Evolutionary conservation across 106 monocot species (phyloP), one percentile per base, ranked within the genome.

Genomic region (Dioscorea zingiberensis): DNA sequence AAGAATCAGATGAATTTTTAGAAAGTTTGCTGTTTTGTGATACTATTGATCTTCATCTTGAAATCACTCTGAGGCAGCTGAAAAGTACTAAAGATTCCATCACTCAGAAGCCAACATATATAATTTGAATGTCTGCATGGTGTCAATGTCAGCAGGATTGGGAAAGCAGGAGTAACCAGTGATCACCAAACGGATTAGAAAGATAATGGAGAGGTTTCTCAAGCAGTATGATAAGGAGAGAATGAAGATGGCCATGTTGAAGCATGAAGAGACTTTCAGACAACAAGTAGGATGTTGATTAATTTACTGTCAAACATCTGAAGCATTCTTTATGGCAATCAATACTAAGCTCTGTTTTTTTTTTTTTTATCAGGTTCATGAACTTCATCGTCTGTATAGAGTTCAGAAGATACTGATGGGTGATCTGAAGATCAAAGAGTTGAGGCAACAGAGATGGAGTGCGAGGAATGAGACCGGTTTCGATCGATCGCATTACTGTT

Each of bases 381-480:
- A 91, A 49, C 86, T 91, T 61, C 91, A 91, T 73, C 60, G 87
- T 1, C 60, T 91, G 14, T 91, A 91, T 21, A 48, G 72, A 65
- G 68, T 84, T 32, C 91, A 91, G 71, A 91, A 71, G 65, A 58
- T 66, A 30, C 70, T 91, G 61, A 91, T 87, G 91, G 77, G 75
- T 23, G 84, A 87, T 29, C 58, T 85, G 77, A 81, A 65, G 56
- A 71, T 15, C 49, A 27, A n/a, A 4, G 65, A 54, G 44, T 30
- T 60, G 12, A 74, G 27, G 66, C 77, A 70, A 58, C 25, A 68
- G 12, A 54, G 15, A 64, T 70, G 65, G 66, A 66, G 64, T 13
- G 19, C 16, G n/a, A 57, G 49, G 30, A 51, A 51, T 26, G 25
- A 13, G 55, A 55, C 28, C n/a, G 27, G 12, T 63, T 66, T 47